A percentile compares a stretch with the other conserved stretches of the same genome.
phyloP scores from a whole-genome alignment of 371 early-diverging fungal species.

The Actinomortierella wolfii region DNA sequence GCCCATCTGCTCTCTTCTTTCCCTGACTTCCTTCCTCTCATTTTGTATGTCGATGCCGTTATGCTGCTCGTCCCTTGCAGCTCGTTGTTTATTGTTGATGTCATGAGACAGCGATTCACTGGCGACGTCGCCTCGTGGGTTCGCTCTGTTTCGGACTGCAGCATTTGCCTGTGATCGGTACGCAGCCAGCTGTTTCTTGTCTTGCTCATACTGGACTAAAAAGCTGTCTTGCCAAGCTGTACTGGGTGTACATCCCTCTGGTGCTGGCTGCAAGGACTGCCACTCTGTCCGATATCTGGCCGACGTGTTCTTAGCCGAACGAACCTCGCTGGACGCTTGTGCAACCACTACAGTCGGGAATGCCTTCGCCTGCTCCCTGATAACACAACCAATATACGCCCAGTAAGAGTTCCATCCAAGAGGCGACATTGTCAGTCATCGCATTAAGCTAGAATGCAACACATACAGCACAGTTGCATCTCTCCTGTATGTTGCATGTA shows the following conservation, averaged over 20 bases:
- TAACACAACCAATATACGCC: neutral
- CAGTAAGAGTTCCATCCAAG: neutral
- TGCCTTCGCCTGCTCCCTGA: slow-evolving; percentile 34
- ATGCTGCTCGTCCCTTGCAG: too few species aligned
- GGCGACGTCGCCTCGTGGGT: too few species aligned
- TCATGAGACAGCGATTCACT: too few species aligned
- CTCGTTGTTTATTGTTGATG: too few species aligned
- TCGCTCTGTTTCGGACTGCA: too few species aligned
- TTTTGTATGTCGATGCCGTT: neutral
- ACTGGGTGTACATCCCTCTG: slow-evolving; percentile 33
- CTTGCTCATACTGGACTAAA: slow-evolving; percentile 7
- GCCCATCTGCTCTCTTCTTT: neutral
- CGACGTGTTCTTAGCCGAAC: slow-evolving; percentile 34
- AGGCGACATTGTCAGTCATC: neutral
- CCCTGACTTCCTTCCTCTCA: neutral
- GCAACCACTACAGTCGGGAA: slow-evolving; percentile 34
- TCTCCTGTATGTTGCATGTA: slow-evolving; percentile 1
- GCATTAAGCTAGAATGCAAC: neutral
- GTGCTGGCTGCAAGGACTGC: slow-evolving; percentile 34
- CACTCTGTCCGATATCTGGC: slow-evolving; percentile 30
- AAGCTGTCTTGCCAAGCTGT: slow-evolving; percentile 28
- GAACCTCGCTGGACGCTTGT: slow-evolving; percentile 6
- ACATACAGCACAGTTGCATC: neutral
- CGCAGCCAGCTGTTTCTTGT: too few species aligned
- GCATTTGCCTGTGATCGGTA: too few species aligned